A percentile compares a stretch with the other conserved stretches of the same genome.
phyloP scores from a whole-genome alignment of 352 stramenopile species.

The Phytophthora palmivora region DNA sequence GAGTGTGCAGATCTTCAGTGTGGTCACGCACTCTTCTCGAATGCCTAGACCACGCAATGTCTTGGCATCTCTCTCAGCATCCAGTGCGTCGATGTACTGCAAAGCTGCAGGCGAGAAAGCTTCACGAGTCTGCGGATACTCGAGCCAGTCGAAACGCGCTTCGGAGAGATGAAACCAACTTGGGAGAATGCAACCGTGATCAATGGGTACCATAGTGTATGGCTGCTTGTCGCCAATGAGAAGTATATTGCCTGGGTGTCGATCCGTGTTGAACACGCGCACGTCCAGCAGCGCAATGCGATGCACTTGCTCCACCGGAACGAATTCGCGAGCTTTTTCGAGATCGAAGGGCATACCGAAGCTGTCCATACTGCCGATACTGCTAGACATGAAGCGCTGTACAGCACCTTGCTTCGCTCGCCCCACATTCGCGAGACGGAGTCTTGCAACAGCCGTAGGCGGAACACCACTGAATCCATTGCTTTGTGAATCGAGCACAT shows the following conservation, averaged over 20 bases:
- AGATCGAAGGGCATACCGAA: slow-evolving; percentile 83
- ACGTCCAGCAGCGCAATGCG: slow-evolving; percentile 85
- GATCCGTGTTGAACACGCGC: slow-evolving; percentile 88
- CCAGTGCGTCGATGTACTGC: slow-evolving; percentile 62
- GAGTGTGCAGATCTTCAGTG: slow-evolving; percentile 78
- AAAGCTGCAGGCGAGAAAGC: slow-evolving; percentile 52
- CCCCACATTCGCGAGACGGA: slow-evolving; percentile 55
- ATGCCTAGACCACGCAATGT: slow-evolving; percentile 65
- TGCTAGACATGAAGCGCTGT: slow-evolving; percentile 84
- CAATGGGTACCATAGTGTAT: slow-evolving; percentile 83
- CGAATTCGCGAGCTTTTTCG: slow-evolving; percentile 63
- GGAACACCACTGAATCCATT: slow-evolving; percentile 83
- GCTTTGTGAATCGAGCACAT: slow-evolving; percentile 71
- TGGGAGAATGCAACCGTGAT: slow-evolving; percentile 81
- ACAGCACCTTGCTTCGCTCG: slow-evolving; percentile 71
- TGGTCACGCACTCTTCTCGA: slow-evolving; percentile 75
- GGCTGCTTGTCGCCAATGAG: slow-evolving; percentile 79
- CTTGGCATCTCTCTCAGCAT: slow-evolving; percentile 57
- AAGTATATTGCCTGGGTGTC: slow-evolving; percentile 83
- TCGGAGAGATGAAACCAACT: slow-evolving; percentile 85
- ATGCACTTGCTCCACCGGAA: slow-evolving; percentile 81
- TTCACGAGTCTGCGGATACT: slow-evolving; percentile 77
- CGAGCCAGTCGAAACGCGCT: slow-evolving; percentile 83
- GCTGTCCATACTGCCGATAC: slow-evolving; percentile 81
- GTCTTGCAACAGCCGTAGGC: slow-evolving; percentile 69